phyloP scores from a whole-genome alignment of 169 alveolate genomes.

The Perkinsus olseni region DNA sequence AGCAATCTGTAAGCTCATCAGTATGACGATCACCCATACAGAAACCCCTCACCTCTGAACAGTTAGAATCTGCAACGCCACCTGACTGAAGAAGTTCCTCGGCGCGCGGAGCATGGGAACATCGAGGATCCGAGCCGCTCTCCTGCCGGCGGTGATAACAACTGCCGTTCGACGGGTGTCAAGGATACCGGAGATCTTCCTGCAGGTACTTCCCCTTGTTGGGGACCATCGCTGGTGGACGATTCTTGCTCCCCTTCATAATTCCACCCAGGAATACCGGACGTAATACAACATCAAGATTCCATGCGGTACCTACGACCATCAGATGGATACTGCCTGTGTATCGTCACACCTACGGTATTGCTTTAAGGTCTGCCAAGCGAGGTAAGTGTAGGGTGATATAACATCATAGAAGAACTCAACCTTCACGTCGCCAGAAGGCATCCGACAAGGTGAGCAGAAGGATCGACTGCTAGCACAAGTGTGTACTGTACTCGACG shows the following conservation, averaged over 20 bases:
- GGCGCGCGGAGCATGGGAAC: background rate
- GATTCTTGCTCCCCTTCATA: background rate
- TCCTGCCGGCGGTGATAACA: background rate
- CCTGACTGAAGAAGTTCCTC: background rate
- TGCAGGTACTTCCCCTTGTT: background rate
- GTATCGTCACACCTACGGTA: background rate
- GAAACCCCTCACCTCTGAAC: background rate
- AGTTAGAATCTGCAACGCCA: background rate
- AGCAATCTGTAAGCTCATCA: background rate
- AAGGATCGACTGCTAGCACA: no score
- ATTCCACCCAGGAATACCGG: background rate
- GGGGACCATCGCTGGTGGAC: background rate
- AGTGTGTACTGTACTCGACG: no score
- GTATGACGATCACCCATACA: background rate
- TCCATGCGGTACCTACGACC: background rate
- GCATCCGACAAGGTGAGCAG: no score
- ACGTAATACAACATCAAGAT: background rate
- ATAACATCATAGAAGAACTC: background rate
- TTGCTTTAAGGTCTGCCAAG: background rate
- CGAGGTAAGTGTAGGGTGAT: background rate
- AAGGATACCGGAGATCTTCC: background rate
- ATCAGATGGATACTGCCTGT: background rate
- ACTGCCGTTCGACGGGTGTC: background rate
- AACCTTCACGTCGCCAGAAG: background rate
- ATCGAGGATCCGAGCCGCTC: background rate